A percentile compares a stretch with the other conserved stretches of the same genome.
Evolutionary conservation across 202 grass and related monocot species (phyloP).

Genomic region (Schoenoplectus triqueter): DNA sequence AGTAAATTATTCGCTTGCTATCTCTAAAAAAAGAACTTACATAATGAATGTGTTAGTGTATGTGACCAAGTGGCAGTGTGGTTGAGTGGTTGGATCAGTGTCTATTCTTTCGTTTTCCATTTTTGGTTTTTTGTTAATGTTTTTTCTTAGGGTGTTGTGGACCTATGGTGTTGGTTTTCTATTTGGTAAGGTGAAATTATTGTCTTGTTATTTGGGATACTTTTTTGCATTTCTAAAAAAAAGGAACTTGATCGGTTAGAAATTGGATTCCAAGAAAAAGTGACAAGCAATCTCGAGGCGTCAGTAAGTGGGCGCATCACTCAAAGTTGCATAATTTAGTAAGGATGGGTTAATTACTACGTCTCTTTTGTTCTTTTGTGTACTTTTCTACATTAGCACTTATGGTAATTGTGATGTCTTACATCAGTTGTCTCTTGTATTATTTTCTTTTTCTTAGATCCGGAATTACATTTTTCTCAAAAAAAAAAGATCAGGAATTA

Average conservation of each 20-base stretch:
- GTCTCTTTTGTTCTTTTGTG: not conserved
- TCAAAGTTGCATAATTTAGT: not conserved
- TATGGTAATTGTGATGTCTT: not conserved
- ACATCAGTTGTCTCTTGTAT: no score
- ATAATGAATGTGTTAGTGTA: no score
- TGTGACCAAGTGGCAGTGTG: not conserved
- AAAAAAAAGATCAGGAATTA: no score
- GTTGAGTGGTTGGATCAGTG: not conserved
- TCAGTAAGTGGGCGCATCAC: conserved; percentile 15
- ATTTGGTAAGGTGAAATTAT: not conserved
- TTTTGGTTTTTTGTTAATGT: not conserved
- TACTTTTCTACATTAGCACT: not conserved
- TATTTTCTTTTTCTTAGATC: no score
- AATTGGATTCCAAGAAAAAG: conserved; percentile 4
- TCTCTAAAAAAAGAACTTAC: not conserved
- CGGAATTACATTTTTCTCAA: no score
- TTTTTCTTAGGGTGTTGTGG: not conserved
- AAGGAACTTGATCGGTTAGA: conserved; percentile 6
- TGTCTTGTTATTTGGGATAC: not conserved
- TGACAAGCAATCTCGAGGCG: conserved; percentile 20
- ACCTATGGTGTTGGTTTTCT: not conserved
- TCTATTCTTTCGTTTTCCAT: not conserved
- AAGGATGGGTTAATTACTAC: not conserved
- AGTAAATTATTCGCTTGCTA: no score
- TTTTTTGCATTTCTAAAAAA: conserved; percentile 17